Conservation (phyloP, 495 filamentous ascomycete genomes). For the Penicillium antarcticum region DNA sequence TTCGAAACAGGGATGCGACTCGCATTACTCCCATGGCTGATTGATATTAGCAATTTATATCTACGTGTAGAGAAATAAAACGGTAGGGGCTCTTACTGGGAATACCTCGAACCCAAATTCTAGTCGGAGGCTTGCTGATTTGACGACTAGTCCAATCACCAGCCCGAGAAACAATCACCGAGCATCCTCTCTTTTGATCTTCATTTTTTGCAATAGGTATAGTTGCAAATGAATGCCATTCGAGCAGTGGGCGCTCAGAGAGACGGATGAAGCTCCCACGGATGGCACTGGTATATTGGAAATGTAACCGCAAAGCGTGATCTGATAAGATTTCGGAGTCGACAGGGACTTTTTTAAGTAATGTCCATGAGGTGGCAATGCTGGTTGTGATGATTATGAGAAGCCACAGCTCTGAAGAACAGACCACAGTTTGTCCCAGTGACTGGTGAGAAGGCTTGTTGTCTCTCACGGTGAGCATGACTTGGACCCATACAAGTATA, state of each 20-base stretch:
- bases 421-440: background rate
- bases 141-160: conserved; percentile 64
- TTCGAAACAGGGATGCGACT: conserved; percentile 57
- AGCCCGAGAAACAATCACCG: conserved; percentile 58
- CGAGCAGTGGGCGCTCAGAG: conserved; percentile 53
- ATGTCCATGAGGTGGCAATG: background rate
- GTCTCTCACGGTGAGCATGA: conserved; percentile 1
- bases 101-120: conserved; percentile 53
- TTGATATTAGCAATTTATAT: conserved; percentile 4
- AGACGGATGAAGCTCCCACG: conserved; percentile 47
- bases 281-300: conserved; percentile 42
- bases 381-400: conserved; percentile 1
- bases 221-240: conserved; percentile 67
- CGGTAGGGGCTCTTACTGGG: conserved; percentile 16
- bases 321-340: conserved; percentile 51
- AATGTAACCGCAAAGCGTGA: conserved; percentile 59
- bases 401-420: conserved; percentile 6
- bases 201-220: conserved; percentile 43
- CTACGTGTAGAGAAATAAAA: background rate
- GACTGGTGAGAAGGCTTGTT: background rate
- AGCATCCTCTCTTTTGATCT: conserved; percentile 44
- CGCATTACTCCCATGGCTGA: conserved; percentile 62
- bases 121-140: conserved; percentile 51
- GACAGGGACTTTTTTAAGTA: conserved; percentile 34
- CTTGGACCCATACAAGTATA: conserved; percentile 23